phyloP scores from a whole-genome alignment of 345 rosid species.

The Cardamine chenopodiifolia region DNA sequence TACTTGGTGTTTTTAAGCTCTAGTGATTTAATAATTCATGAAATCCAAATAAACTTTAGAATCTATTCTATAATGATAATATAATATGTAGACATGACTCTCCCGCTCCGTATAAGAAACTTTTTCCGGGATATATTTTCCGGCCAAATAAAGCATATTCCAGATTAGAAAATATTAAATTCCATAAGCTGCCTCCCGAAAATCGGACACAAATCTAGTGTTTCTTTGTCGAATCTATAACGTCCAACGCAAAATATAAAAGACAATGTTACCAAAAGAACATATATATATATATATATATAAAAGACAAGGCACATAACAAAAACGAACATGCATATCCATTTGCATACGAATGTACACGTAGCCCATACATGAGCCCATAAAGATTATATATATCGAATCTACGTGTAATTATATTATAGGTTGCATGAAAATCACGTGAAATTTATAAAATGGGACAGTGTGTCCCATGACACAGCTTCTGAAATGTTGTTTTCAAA shows the following conservation, averaged over 20 bases:
- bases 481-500: not conserved
- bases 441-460: conserved; percentile 22
- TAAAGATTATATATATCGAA: not conserved
- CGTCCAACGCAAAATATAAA: conserved; percentile 8
- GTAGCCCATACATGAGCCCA: conserved; percentile 12
- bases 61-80: not conserved
- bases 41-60: not conserved
- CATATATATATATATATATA: too few relatives aligned
- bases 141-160: conserved; percentile 18
- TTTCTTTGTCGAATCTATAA: conserved; percentile 25
- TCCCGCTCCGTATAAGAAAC: not conserved
- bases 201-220: conserved; percentile 23
- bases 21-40: not conserved
- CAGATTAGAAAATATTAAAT: not conserved
- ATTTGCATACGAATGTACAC: conserved; percentile 32
- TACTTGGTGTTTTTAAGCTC: not conserved
- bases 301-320: conserved; percentile 1
- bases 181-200: conserved; percentile 8
- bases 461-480: conserved; percentile 24
- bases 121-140: not conserved
- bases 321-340: conserved; percentile 33
- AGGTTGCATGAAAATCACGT: conserved; percentile 38
- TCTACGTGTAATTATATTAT: conserved; percentile 1
- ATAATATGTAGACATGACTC: not conserved
- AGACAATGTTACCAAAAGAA: too few relatives aligned